Conservation (phyloP, 768 basidiomycete genomes). For the Trametes punicea region DNA sequence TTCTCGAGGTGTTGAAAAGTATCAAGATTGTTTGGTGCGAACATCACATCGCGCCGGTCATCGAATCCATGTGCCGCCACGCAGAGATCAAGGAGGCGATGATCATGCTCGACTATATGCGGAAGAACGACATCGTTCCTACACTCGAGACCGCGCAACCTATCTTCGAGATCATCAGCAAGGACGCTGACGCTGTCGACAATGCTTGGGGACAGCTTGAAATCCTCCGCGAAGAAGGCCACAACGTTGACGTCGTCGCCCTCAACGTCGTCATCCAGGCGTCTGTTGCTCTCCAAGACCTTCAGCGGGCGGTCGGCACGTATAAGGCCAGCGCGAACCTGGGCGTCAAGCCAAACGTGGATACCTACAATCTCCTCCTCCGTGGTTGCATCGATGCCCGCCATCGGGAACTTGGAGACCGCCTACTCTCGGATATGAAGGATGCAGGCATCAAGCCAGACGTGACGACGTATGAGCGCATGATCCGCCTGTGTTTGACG, state of each 20-base stretch:
- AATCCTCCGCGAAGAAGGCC: conserved; percentile 51
- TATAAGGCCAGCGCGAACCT: conserved; percentile 63
- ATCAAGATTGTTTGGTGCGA: conserved; percentile 54
- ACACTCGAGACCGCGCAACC: conserved; percentile 49
- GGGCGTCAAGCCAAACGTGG: conserved; percentile 50
- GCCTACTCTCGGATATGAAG: conserved; percentile 65
- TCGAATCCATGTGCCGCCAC: conserved; percentile 67
- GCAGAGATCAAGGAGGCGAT: conserved; percentile 63
- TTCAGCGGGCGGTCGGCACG: conserved; percentile 75
- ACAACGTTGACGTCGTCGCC: conserved; percentile 51
- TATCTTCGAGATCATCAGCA: conserved; percentile 47
- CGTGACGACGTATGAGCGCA: conserved; percentile 56
- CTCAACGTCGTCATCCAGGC: conserved; percentile 69
- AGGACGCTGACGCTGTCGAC: conserved; percentile 55
- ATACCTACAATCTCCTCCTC: conserved; percentile 69
- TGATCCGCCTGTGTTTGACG: conserved; percentile 68
- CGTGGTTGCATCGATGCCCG: conserved; percentile 55
- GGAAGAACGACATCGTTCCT: conserved; percentile 47
- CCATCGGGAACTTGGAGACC: conserved; percentile 67
- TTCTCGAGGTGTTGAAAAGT: conserved; percentile 51
- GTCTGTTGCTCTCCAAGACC: conserved; percentile 54
- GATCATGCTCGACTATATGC: conserved; percentile 56
- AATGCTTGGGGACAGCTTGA: conserved; percentile 61
- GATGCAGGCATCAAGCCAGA: conserved; percentile 52
- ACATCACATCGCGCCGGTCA: conserved; percentile 71